Percentiles rank a stretch among this genome's conserved stretches.
Conservation (phyloP, 116 monocot species). For the Cymodocea nodosa region DNA sequence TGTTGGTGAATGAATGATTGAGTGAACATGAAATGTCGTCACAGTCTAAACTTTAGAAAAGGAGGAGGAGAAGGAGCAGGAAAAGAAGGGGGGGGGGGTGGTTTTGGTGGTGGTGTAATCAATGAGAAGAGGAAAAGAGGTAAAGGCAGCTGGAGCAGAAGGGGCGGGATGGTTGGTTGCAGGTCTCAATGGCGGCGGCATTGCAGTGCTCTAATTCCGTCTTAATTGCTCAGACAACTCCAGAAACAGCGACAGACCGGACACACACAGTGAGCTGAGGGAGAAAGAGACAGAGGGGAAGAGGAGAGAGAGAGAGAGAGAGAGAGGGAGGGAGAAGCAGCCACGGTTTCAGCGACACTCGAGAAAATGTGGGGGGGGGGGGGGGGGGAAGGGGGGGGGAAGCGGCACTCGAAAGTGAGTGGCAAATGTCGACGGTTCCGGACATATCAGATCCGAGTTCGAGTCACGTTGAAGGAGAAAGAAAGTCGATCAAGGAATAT, state of each 20-base stretch:
- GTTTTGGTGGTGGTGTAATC: constrained; percentile 3
- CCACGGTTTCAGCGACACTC: no score
- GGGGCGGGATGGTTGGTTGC: constrained; percentile 6
- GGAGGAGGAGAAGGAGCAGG: not conserved
- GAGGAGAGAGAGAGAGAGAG: not conserved
- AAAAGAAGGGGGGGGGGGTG: not conserved
- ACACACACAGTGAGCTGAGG: constrained; percentile 4
- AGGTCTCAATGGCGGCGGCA: constrained; percentile 17
- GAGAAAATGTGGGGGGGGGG: not conserved
- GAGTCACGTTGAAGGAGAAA: no score
- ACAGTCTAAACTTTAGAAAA: no score
- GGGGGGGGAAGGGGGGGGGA: no score
- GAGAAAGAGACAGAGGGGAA: not conserved
- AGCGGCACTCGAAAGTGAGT: not conserved
- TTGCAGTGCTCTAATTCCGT: constrained; percentile 22
- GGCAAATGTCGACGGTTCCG: not conserved
- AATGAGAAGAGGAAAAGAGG: constrained; percentile 1
- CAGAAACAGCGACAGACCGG: constrained; percentile 2
- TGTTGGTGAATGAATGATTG: no score
- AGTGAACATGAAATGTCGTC: no score
- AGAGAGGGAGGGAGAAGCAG: not conserved
- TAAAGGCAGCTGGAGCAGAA: not conserved
- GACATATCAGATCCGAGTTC: no score
- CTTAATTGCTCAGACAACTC: constrained; percentile 20
- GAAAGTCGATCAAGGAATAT: no score